These are phyloP conservation scores for Umbelopsis ramanniana DNA, from an alignment of 192 early-diverging fungal species.

Conservation along the genomic window DNA sequence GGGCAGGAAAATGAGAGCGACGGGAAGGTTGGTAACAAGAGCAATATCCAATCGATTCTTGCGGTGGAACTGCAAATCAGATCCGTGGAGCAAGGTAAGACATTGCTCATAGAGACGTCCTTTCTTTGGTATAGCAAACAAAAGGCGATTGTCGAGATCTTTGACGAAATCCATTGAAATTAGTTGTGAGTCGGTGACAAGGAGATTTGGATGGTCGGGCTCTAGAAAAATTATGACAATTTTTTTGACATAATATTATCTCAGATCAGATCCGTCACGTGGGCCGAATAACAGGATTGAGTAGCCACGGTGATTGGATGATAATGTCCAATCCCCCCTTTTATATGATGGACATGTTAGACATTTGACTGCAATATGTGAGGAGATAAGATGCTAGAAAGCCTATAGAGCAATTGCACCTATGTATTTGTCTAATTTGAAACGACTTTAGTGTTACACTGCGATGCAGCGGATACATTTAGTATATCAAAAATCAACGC, in stretches of 20 bases:
- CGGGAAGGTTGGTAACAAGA: slow-evolving; percentile 88
- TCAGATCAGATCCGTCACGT: slow-evolving; percentile 1
- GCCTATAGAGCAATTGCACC: too few species aligned
- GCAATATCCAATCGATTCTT: slow-evolving; percentile 97
- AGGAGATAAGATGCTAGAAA: too few species aligned
- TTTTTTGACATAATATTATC: slow-evolving; percentile 13
- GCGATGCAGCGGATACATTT: too few species aligned
- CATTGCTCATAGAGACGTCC: slow-evolving; percentile 94
- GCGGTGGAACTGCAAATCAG: slow-evolving; percentile 96
- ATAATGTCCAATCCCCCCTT: too few species aligned
- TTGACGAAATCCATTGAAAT: slow-evolving; percentile 61
- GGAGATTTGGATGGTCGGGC: slow-evolving; percentile 1
- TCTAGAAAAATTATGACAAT: slow-evolving; percentile 15
- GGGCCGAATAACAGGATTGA: neutral
- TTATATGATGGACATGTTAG: too few species aligned
- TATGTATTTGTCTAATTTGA: too few species aligned
- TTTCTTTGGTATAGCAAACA: slow-evolving; percentile 99
- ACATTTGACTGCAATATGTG: too few species aligned
- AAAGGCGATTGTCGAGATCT: slow-evolving; percentile 70
- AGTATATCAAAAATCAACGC: too few species aligned
- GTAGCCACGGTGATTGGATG: neutral
- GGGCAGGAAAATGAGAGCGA: slow-evolving; percentile 94
- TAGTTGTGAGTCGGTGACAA: slow-evolving; percentile 11
- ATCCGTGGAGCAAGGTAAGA: slow-evolving; percentile 78
- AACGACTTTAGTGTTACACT: too few species aligned